Evolutionary conservation across 305 asterid genomes (phyloP).

Genomic region (Solanum aculeatissimum): DNA sequence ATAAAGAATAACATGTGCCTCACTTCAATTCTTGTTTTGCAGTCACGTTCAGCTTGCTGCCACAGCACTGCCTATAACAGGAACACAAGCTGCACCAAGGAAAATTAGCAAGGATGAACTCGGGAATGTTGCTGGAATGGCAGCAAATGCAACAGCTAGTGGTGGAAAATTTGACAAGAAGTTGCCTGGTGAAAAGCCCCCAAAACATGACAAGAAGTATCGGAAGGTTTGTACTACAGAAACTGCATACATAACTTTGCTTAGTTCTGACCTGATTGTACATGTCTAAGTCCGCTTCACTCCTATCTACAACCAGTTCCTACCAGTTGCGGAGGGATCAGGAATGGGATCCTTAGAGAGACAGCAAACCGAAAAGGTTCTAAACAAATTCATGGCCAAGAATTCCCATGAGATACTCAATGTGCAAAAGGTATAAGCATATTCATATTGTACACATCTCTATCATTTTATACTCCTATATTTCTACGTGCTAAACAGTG

Average conservation of each 20-base stretch:
- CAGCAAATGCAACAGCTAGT: conserved; percentile 88
- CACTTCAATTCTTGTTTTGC: conserved; percentile 14
- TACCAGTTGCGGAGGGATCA: conserved; percentile 86
- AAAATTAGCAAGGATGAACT: conserved; percentile 76
- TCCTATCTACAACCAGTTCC: conserved; percentile 38
- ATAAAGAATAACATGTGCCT: neutral
- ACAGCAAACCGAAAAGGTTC: conserved; percentile 77
- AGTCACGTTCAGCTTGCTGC: conserved; percentile 95
- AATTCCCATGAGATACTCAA: conserved; percentile 84
- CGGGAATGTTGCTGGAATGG: conserved; percentile 90
- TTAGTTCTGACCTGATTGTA: neutral
- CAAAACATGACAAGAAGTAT: conserved; percentile 87
- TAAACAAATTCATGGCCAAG: conserved; percentile 67
- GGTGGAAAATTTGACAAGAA: conserved; percentile 98
- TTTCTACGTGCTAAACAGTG: neutral
- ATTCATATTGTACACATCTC: neutral
- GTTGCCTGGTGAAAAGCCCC: conserved; percentile 78
- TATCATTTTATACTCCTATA: neutral
- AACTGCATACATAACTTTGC: neutral
- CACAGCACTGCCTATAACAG: conserved; percentile 78
- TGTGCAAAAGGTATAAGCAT: conserved; percentile 59
- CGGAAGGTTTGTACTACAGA: conserved; percentile 47
- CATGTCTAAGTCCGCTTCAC: neutral
- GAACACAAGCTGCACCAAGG: conserved; percentile 52
- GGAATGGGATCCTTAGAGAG: conserved; percentile 85